Evolutionary conservation across 495 filamentous ascomycete genomes (phyloP).

Genomic region (Aspergillus panamensis): DNA sequence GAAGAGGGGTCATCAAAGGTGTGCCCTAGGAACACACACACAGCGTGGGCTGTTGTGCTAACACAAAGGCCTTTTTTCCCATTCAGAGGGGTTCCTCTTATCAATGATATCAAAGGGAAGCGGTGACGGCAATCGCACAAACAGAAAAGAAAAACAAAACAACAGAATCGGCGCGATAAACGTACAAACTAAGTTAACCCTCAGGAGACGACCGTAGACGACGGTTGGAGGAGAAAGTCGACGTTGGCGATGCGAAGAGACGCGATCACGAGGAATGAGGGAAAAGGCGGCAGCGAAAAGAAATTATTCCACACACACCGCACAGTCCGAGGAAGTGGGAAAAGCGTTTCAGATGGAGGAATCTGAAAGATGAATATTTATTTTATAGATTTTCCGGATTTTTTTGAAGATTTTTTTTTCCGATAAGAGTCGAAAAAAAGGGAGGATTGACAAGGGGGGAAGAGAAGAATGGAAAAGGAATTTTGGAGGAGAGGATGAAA

Average conservation of each 20-base stretch:
- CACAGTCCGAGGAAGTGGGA: conserved; percentile 37
- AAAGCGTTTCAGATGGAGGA: conserved; percentile 24
- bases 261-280: conserved; percentile 21
- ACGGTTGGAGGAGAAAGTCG: neutral
- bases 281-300: conserved; percentile 25
- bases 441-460: conserved; percentile 35
- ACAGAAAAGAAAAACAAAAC: conserved; percentile 3
- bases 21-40: neutral
- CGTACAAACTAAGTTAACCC: conserved; percentile 15
- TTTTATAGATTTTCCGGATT: conserved; percentile 41
- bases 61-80: neutral
- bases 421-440: conserved; percentile 41
- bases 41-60: neutral
- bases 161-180: conserved; percentile 10
- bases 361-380: conserved; percentile 24
- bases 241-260: conserved; percentile 14
- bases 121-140: conserved; percentile 18
- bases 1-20: too few relatives aligned
- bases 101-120: conserved; percentile 10
- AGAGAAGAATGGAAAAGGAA: conserved; percentile 34
- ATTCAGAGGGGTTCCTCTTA: neutral
- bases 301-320: conserved; percentile 40
- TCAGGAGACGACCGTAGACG: conserved; percentile 8
- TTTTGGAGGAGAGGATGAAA: conserved; percentile 27
- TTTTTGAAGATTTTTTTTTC: conserved; percentile 40